Evolutionary conservation across 2,329 filamentous ascomycete species (phyloP), one percentile per base, ranked within the genome.

Genomic region (Aureobasidium sp.): DNA sequence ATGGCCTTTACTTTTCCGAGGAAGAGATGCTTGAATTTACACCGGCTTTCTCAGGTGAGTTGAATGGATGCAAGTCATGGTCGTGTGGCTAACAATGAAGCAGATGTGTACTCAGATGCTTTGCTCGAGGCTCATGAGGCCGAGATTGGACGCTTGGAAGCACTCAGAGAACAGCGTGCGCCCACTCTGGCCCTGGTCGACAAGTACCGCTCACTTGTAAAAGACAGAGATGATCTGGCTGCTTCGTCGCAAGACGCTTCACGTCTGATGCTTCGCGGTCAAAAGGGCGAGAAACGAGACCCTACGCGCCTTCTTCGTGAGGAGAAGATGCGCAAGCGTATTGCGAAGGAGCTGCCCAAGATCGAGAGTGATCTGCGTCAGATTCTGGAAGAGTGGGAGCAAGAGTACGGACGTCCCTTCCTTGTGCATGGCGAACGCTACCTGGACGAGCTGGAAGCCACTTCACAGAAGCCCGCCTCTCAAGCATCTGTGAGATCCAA

Each of bases 1-100:
- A 98, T 66, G 78, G 82, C 0, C 74, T 98, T 1, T 97, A 93
- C 73, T 90, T 94, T 65, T 95, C 88, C 0, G 93, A 98, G 66
- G 93, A 98, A 64, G 93, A 98, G 72, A 97, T 97, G 90, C 81
- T 97, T 54, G 90, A 96, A 61, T 98, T 98, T 62, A 93, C 90
- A 0, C 93, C 94, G 0, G 93, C 90, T 37, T 97, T 97, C 67
- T 95, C 90, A 40, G 67, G 67, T 68, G 56, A 48, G 64, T 54
- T 22, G 41, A 24, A 16, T 29, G 19, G 29, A 12, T 8, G 12
- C 41, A 29, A 6, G 4, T 10, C 16, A 40, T 32, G 30, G 6
- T 14, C 30, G 11, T 4, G 11, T 39, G n/a, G 19, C 48, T 51
- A 34, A 51, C 27, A 6, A 17, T 14, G 7, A 5, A 19, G 60